Percentiles rank a stretch among this genome's conserved stretches.
phyloP scores from a whole-genome alignment of 345 rosid genomes.

The Eutrema yunnanense region DNA sequence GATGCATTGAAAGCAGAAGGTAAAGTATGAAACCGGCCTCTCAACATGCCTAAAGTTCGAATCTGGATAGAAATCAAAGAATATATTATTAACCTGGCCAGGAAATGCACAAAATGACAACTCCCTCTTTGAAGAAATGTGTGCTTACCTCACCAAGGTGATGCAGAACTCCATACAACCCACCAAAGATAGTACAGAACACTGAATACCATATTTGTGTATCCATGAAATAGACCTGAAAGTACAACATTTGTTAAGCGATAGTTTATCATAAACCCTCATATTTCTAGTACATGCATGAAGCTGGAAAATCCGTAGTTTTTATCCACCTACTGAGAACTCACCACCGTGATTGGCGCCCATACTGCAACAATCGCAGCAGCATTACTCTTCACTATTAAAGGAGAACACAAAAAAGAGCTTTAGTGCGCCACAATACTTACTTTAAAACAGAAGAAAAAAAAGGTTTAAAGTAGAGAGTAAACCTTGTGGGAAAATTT shows the following conservation, averaged over 20 bases:
- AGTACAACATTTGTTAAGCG: neutral
- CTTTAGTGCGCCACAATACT: slow-evolving; percentile 10
- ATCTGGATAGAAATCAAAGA: slow-evolving; percentile 43
- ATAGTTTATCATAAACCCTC: neutral
- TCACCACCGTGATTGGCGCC: slow-evolving; percentile 91
- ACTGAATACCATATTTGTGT: slow-evolving; percentile 99
- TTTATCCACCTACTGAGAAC: slow-evolving; percentile 4
- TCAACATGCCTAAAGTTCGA: slow-evolving; percentile 91
- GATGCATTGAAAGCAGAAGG: slow-evolving; percentile 75
- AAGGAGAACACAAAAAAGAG: slow-evolving; percentile 1
- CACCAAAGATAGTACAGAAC: slow-evolving; percentile 81
- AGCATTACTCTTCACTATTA: slow-evolving; percentile 74
- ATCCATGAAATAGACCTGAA: slow-evolving; percentile 96
- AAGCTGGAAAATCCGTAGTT: neutral
- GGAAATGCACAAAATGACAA: slow-evolving; percentile 1
- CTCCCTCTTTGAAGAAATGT: neutral
- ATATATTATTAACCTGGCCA: slow-evolving; percentile 26
- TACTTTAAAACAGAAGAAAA: neutral
- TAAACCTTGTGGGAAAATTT: slow-evolving; percentile 77
- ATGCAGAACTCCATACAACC: slow-evolving; percentile 89
- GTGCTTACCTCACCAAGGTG: slow-evolving; percentile 94
- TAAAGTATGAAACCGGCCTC: slow-evolving; percentile 84
- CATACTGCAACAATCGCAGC: slow-evolving; percentile 92
- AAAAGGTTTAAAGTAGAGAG: neutral
- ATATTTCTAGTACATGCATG: neutral